phyloP scores from a whole-genome alignment of 2,329 filamentous ascomycete genomes.

The Metarhizium guizhouense region DNA sequence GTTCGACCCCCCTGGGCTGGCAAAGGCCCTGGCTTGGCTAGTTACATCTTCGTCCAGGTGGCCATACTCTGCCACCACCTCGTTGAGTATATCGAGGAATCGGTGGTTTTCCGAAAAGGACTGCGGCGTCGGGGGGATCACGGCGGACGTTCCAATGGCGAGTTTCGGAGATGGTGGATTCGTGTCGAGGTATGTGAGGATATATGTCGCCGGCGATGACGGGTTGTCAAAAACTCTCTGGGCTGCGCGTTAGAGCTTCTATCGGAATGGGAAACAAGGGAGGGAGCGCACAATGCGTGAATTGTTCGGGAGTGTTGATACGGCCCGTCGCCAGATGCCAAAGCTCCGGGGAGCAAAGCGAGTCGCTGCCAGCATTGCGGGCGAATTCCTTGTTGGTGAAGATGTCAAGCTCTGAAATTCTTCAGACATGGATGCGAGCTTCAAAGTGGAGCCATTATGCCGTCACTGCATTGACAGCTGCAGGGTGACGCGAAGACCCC shows the following conservation, averaged over 20 bases:
- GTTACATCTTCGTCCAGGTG: conserved; percentile 45
- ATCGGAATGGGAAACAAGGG: not conserved
- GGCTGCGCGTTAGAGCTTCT: conserved; percentile 6
- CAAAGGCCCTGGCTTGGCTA: conserved; percentile 50
- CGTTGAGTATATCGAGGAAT: conserved; percentile 51
- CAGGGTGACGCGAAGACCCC: conserved; percentile 1
- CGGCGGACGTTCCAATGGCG: conserved; percentile 50
- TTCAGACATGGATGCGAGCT: conserved; percentile 15
- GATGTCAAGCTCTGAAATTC: not conserved
- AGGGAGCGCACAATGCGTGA: conserved; percentile 39
- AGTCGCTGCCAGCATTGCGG: conserved; percentile 18
- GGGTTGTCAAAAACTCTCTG: conserved; percentile 51
- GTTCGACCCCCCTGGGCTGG: conserved; percentile 45
- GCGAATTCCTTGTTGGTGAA: conserved; percentile 4
- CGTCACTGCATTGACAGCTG: not conserved
- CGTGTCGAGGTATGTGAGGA: conserved; percentile 52
- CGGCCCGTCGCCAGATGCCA: conserved; percentile 17
- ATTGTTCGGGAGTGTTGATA: conserved; percentile 42
- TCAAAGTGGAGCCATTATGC: not conserved
- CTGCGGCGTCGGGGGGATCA: conserved; percentile 50
- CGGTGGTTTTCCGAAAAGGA: conserved; percentile 50
- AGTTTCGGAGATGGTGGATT: conserved; percentile 43
- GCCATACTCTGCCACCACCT: conserved; percentile 47
- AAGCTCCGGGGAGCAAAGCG: conserved; percentile 14
- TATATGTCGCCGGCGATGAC: conserved; percentile 34